These are phyloP conservation scores for Venturiaceae sp. DNA, from an alignment of 2,329 filamentous ascomycete species.

Conservation along the genomic window DNA sequence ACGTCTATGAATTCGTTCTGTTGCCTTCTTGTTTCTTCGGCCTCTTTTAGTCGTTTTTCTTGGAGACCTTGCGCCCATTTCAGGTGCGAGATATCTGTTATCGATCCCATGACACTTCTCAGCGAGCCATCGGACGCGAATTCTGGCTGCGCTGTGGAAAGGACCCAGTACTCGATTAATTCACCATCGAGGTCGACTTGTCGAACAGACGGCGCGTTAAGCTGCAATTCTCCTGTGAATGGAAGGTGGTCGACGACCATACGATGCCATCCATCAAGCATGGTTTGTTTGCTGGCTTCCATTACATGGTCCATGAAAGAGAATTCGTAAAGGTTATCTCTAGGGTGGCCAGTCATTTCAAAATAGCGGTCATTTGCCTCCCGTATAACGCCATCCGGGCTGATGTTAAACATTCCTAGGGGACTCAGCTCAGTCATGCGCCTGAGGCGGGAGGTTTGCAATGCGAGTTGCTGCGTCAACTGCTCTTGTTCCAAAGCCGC, in stretches of 20 bases:
- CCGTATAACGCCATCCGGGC: conserved; percentile 21
- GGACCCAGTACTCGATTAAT: conserved; percentile 34
- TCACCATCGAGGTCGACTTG: conserved; percentile 21
- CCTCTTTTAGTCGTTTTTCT: conserved; percentile 1
- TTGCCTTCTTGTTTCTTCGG: conserved; percentile 1
- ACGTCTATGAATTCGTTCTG: conserved; percentile 15
- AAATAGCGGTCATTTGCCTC: conserved; percentile 32
- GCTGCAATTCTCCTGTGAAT: conserved; percentile 32
- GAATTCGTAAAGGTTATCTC: conserved; percentile 27
- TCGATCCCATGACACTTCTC: conserved; percentile 1
- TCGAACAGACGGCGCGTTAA: conserved; percentile 18
- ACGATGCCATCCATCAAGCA: conserved; percentile 29
- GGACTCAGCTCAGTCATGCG: conserved; percentile 28
- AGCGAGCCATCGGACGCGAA: conserved; percentile 6
- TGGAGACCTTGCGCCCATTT: conserved; percentile 9
- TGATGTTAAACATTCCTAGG: conserved; percentile 30
- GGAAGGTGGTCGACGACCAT: conserved; percentile 24
- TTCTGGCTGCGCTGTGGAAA: conserved; percentile 19
- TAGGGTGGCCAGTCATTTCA: conserved; percentile 25
- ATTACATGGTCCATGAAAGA: conserved; percentile 32
- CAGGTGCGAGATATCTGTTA: conserved; percentile 8
- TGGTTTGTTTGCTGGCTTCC: conserved; percentile 20
- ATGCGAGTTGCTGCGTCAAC: neutral
- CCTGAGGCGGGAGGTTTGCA: conserved; percentile 20
- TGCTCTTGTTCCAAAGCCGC: conserved; percentile 6